Conservation (phyloP, 2,329 filamentous ascomycete species). For the Corniculantispora saksenae region DNA sequence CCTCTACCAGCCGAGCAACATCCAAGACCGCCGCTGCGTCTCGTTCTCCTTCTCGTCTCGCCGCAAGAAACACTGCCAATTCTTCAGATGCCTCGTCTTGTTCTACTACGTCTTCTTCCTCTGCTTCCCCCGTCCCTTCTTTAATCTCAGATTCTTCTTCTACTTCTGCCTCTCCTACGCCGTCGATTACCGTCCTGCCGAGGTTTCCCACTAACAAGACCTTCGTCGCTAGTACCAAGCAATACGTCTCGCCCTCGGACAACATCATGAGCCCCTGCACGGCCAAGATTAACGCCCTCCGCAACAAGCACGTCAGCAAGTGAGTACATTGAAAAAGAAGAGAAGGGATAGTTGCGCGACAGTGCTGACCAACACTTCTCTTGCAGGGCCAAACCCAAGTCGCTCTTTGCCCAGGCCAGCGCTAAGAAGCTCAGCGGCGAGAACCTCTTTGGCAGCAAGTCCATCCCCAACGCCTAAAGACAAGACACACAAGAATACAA, state of each 20-base stretch:
- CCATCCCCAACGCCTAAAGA: constrained; percentile 34
- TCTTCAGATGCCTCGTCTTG: constrained; percentile 17
- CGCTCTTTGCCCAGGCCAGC: constrained; percentile 66
- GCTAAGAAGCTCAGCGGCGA: constrained; percentile 60
- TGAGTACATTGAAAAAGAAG: too few species aligned
- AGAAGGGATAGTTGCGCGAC: too few species aligned
- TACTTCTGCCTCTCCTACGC: constrained; percentile 18
- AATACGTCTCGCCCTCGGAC: constrained; percentile 83
- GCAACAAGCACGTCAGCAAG: constrained; percentile 79
- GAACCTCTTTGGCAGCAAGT: constrained; percentile 40
- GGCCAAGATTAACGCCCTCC: constrained; percentile 77
- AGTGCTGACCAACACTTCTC: too few species aligned
- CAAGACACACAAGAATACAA: not conserved
- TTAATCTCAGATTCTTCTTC: constrained; percentile 7
- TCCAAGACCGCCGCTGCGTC: not conserved
- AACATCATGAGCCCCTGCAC: constrained; percentile 86
- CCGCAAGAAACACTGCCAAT: constrained; percentile 9
- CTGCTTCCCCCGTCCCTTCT: constrained; percentile 1
- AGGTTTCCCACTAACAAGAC: constrained; percentile 19
- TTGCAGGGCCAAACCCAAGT: constrained; percentile 64
- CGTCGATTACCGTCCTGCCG: constrained; percentile 12
- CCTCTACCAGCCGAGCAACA: not conserved
- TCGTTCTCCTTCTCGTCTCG: not conserved
- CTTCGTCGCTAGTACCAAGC: constrained; percentile 38
- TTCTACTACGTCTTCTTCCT: constrained; percentile 8